These are phyloP conservation scores for Boletus sensibilis DNA, from an alignment of 768 basidiomycete species.

Conservation along the genomic window DNA sequence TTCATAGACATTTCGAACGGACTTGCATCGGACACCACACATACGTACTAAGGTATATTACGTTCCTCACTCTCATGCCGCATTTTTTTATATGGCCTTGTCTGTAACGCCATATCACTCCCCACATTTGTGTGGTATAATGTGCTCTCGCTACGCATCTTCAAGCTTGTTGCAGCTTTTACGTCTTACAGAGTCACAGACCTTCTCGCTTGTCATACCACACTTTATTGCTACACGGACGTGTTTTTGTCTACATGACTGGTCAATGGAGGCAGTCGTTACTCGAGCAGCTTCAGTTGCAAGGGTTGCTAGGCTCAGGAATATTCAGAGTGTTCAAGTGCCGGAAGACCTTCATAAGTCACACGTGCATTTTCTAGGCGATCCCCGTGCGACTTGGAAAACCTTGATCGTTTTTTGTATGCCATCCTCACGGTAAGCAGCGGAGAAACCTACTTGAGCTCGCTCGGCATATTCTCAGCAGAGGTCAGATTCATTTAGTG, in stretches of 20 bases:
- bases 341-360: background rate
- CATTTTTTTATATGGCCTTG: constrained; percentile 21
- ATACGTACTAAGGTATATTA: constrained; percentile 31
- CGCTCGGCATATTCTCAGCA: background rate
- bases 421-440: background rate
- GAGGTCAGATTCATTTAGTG: background rate
- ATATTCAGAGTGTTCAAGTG: background rate
- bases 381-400: too few species aligned
- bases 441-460: background rate
- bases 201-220: constrained; percentile 2
- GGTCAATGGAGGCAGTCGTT: constrained; percentile 3
- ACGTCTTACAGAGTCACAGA: constrained; percentile 12
- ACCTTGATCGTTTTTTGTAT: too few species aligned
- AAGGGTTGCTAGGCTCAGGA: background rate
- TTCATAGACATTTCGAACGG: constrained; percentile 26
- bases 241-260: background rate
- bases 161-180: background rate
- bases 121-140: constrained; percentile 22
- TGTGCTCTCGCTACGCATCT: constrained; percentile 16
- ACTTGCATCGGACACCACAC: constrained; percentile 31
- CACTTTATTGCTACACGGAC: background rate
- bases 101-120: constrained; percentile 9
- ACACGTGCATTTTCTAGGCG: background rate
- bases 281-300: background rate
- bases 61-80: constrained; percentile 20